Evolutionary conservation across 2,329 filamentous ascomycete species (phyloP), one percentile per base, ranked within the genome.

Genomic region (Claviceps humidiphila): DNA sequence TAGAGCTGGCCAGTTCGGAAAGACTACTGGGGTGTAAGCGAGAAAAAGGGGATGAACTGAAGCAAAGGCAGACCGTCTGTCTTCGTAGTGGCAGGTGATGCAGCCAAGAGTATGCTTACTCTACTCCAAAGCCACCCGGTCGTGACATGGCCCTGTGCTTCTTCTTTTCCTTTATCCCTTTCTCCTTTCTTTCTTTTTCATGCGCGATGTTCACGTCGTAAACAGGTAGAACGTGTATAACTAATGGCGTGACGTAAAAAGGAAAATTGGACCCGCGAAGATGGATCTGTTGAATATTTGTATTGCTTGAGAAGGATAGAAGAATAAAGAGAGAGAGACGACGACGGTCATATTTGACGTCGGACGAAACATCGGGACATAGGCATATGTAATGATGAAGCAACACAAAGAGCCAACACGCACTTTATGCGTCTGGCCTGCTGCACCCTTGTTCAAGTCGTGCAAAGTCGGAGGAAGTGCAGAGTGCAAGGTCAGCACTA

Each of bases 1-100:
- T 55, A 26, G 58, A 53, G 14, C 51, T 52, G 13, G 61, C 63
- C 20, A 66, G 57, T 5, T 64, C 62, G 39, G 56, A 56, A 17
- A 66, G 58, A 52, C 64, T 66, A 46, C 24, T 14, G 50, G 38
- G 38, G 26, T 43, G 53, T 43, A 7, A 52, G 47, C 30, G 42
- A 4, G 14, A 42, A 17, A 41, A 11, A 34, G 22, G 17, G 50
- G 34, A 22, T 22, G 22, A 22, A 42, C 5, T n/a, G 22, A 34
- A 34, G 5, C 24, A 24, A 34, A 7, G 22, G 37, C 4, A 37
- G 5, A 34, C 3, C 42, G 24, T 30, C 26, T 17, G 22, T 11
- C 8, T 11, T 5, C 4, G n/a, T 5, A 38, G 30, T 37, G 9
- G 40, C 22, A 39, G 20, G 5, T 5, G 6, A 16, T 14, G 46